phyloP scores from a whole-genome alignment of 1,139 yeast species.

The Suhomyces panamericanus region DNA sequence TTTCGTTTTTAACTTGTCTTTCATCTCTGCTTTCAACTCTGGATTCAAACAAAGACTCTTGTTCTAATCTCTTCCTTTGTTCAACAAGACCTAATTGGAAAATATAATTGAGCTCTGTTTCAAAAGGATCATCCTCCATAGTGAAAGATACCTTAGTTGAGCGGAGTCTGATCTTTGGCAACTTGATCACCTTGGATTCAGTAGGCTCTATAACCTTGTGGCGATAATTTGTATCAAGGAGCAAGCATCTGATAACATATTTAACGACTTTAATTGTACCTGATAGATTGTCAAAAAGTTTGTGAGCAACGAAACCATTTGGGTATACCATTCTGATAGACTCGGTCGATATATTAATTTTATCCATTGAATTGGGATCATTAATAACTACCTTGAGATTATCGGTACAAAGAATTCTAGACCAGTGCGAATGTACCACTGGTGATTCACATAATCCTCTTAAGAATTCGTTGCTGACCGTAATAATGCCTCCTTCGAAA shows the following conservation, averaged over 20 bases:
- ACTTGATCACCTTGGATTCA: slow-evolving; percentile 41
- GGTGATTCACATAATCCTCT: slow-evolving; percentile 60
- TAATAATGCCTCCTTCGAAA: slow-evolving; percentile 21
- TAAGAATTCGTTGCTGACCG: slow-evolving; percentile 33
- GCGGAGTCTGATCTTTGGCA: slow-evolving; percentile 56
- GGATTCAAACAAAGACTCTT: slow-evolving; percentile 53
- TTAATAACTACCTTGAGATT: slow-evolving; percentile 25
- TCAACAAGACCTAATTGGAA: slow-evolving; percentile 76
- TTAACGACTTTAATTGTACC: slow-evolving; percentile 55
- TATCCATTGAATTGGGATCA: slow-evolving; percentile 16
- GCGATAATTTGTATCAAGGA: slow-evolving; percentile 24
- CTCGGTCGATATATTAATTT: slow-evolving; percentile 26
- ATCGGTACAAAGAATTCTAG: slow-evolving; percentile 49
- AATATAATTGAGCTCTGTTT: slow-evolving; percentile 69
- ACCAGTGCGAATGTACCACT: slow-evolving; percentile 47
- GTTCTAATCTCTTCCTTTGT: slow-evolving; percentile 64
- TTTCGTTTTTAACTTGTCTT: slow-evolving; percentile 8
- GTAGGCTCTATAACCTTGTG: slow-evolving; percentile 23
- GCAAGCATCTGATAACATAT: slow-evolving; percentile 51
- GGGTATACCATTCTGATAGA: slow-evolving; percentile 46
- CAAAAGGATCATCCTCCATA: slow-evolving; percentile 87
- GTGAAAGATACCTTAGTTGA: slow-evolving; percentile 49
- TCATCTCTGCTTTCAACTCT: slow-evolving; percentile 18
- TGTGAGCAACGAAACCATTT: slow-evolving; percentile 57
- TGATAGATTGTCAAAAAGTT: slow-evolving; percentile 61